Evolutionary conservation across 78 protist species (phyloP).

Genomic region (Cavenderia fasciculata): DNA sequence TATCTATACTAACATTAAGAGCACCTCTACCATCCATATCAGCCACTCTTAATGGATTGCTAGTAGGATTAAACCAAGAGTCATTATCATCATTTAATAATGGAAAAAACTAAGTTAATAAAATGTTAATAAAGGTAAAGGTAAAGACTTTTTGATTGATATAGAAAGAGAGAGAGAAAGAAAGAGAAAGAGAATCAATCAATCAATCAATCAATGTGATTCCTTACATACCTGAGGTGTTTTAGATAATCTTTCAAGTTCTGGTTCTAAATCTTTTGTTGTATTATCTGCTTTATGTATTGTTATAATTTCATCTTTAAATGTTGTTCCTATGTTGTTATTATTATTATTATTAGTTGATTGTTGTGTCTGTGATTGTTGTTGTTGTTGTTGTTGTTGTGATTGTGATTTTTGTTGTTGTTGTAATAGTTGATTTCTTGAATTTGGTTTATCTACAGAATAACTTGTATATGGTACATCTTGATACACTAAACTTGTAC

Average conservation of each 20-base stretch:
- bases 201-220: too few relatives aligned
- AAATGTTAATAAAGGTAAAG: too few relatives aligned
- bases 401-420: neutral
- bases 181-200: too few relatives aligned
- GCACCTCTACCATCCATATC: constrained; percentile 49
- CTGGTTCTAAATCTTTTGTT: constrained; percentile 31
- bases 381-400: neutral
- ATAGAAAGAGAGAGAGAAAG: too few relatives aligned
- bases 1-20: constrained; percentile 51
- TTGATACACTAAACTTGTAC: constrained; percentile 4
- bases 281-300: constrained; percentile 6
- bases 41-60: neutral
- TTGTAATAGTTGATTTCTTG: neutral
- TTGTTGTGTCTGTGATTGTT: constrained; percentile 8
- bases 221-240: constrained; percentile 35
- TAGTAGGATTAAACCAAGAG: constrained; percentile 4
- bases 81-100: constrained; percentile 33
- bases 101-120: constrained; percentile 29
- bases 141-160: too few relatives aligned
- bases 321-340: neutral
- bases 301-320: constrained; percentile 45
- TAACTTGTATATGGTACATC: constrained; percentile 31
- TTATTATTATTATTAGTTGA: neutral
- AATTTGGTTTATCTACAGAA: constrained; percentile 1
- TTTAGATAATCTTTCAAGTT: constrained; percentile 12